These are phyloP conservation scores for Blastobotrys peoriensis DNA, from an alignment of 805 yeast genomes.

Conservation along the genomic window DNA sequence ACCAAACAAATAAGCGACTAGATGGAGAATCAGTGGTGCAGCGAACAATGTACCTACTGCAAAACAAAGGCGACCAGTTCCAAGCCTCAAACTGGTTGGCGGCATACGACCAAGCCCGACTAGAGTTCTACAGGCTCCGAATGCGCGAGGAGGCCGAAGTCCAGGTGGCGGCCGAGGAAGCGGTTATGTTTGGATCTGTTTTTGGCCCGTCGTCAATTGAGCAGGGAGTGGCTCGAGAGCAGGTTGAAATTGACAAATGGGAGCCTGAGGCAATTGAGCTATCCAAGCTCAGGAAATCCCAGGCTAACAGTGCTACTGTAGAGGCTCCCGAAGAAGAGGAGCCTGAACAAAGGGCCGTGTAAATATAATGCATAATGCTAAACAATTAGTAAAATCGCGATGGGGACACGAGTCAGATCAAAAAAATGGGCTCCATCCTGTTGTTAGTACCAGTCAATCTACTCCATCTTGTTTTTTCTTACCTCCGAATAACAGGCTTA, in stretches of 20 bases:
- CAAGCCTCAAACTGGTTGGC: slow-evolving; percentile 33
- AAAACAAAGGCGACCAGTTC: slow-evolving; percentile 19
- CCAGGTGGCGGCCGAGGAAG: slow-evolving; percentile 73
- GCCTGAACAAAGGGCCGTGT: slow-evolving; percentile 3
- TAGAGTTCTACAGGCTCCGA: slow-evolving; percentile 81
- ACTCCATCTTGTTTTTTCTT: slow-evolving; percentile 38
- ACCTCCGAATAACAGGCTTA: slow-evolving; percentile 74
- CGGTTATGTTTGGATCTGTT: slow-evolving; percentile 76
- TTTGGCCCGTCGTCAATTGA: slow-evolving; percentile 58
- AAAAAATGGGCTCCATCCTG: slow-evolving; percentile 34
- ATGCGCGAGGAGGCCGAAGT: slow-evolving; percentile 75
- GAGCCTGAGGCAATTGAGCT: slow-evolving; percentile 58
- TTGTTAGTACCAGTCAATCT: not conserved
- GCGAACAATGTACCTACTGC: slow-evolving; percentile 54
- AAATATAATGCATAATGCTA: not conserved
- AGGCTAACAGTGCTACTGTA: slow-evolving; percentile 23
- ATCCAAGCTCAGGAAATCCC: slow-evolving; percentile 44
- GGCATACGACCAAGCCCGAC: slow-evolving; percentile 82
- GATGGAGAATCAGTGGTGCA: slow-evolving; percentile 90
- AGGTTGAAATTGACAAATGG: slow-evolving; percentile 67
- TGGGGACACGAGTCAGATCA: too few species aligned
- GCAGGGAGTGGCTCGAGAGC: slow-evolving; percentile 66
- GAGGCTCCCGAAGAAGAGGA: slow-evolving; percentile 25
- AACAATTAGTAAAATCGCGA: too few species aligned
- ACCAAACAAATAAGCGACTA: slow-evolving; percentile 64